Percentiles rank a stretch among this genome's conserved stretches.
Evolutionary conservation across 495 filamentous ascomycete genomes (phyloP).

Genomic region (Apiosordaria backusii): DNA sequence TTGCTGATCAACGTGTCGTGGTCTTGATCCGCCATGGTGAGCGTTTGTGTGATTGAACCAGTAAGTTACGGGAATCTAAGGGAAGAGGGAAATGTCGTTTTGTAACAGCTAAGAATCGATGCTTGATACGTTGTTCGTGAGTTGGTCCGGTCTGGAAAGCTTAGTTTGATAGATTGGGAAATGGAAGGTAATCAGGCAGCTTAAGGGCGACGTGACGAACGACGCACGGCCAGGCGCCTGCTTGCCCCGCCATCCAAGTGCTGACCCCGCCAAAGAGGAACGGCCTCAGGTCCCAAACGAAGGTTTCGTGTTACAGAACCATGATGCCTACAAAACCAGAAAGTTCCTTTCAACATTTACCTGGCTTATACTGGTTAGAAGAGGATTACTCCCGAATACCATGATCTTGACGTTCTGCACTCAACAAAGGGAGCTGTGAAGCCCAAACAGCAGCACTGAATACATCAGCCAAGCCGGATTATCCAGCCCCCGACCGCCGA

Average conservation of each 20-base stretch:
- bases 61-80: neutral
- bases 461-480: neutral
- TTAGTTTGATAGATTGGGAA: slow-evolving; percentile 1
- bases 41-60: neutral
- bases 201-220: slow-evolving; percentile 5
- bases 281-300: neutral
- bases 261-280: neutral
- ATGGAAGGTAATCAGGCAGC: slow-evolving; percentile 22
- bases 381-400: neutral
- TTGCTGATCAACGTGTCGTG: slow-evolving; percentile 67
- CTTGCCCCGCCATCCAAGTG: neutral
- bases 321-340: neutral
- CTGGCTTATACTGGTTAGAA: neutral
- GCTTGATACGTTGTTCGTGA: neutral
- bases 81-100: neutral
- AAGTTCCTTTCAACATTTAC: neutral
- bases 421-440: neutral
- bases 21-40: slow-evolving; percentile 54
- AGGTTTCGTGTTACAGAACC: neutral
- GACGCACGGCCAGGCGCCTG: neutral
- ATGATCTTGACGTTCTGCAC: neutral
- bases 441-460: neutral
- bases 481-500: neutral
- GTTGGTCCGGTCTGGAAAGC: neutral
- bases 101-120: neutral